These are phyloP conservation scores for Fusarium veterinarium DNA, from an alignment of 2,329 filamentous ascomycete species.

Conservation along the genomic window DNA sequence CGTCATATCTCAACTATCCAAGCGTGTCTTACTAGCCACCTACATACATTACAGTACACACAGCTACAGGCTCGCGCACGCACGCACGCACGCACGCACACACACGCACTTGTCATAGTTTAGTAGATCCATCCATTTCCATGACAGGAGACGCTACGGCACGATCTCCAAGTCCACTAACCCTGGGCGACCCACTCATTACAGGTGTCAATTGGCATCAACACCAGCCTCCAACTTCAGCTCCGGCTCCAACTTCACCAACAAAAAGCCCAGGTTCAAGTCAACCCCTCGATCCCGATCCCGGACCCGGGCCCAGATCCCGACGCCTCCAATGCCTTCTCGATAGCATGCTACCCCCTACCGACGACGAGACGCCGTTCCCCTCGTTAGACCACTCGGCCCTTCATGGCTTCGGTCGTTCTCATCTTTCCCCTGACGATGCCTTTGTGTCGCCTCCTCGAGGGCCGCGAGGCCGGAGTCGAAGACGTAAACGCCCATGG, in stretches of 20 bases:
- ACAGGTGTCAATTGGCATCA: constrained; percentile 33
- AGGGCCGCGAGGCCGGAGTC: constrained; percentile 68
- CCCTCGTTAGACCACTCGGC: constrained; percentile 48
- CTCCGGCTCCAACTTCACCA: not conserved
- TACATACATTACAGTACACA: not conserved
- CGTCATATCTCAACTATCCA: not conserved
- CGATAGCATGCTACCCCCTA: constrained; percentile 51
- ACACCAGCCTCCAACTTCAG: constrained; percentile 15
- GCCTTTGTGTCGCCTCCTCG: constrained; percentile 78
- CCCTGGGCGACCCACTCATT: constrained; percentile 32
- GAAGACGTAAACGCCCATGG: constrained; percentile 80
- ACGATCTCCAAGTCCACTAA: constrained; percentile 37
- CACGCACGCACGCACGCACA: constrained; percentile 18
- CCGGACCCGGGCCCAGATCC: not conserved
- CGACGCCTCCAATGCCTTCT: constrained; percentile 27
- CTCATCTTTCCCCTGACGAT: constrained; percentile 84
- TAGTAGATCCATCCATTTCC: constrained; percentile 15
- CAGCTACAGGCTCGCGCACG: not conserved
- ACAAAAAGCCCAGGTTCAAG: constrained; percentile 5
- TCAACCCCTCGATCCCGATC: not conserved
- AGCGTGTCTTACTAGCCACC: not conserved
- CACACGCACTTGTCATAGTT: constrained; percentile 6
- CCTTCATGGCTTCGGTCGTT: constrained; percentile 63
- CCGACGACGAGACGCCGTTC: constrained; percentile 54
- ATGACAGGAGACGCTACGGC: constrained; percentile 25